Conservation (phyloP, 2,329 filamentous ascomycete species). For the Polytolypa hystricis region DNA sequence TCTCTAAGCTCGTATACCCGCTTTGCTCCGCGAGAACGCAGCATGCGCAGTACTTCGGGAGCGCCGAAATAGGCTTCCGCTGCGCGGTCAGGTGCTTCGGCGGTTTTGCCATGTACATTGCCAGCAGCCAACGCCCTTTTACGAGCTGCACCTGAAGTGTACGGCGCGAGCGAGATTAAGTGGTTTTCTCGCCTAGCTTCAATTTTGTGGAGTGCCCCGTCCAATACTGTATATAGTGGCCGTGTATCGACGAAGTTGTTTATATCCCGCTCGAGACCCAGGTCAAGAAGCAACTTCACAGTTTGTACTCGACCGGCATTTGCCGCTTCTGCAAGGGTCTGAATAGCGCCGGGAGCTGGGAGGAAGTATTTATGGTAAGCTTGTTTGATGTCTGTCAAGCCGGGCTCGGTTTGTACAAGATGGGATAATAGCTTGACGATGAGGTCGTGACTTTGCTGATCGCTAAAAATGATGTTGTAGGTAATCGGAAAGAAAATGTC, state of each 20-base stretch:
- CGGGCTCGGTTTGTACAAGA: conserved; percentile 6
- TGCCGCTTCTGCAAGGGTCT: conserved; percentile 12
- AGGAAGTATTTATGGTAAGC: conserved; percentile 14
- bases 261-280: conserved; percentile 12
- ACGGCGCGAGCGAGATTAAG: conserved; percentile 12
- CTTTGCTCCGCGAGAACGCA: conserved; percentile 14
- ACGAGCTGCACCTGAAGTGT: conserved; percentile 10
- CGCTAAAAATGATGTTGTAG: conserved; percentile 14
- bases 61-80: conserved; percentile 12
- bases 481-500: conserved; percentile 17
- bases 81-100: conserved; percentile 13
- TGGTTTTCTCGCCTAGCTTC: conserved; percentile 14
- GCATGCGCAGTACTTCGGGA: conserved; percentile 12
- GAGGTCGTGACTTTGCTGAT: conserved; percentile 15
- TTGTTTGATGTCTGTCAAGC: conserved; percentile 5
- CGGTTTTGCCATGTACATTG: conserved; percentile 11
- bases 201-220: conserved; percentile 13
- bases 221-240: conserved; percentile 12
- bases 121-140: conserved; percentile 11
- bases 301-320: conserved; percentile 12
- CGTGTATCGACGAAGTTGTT: conserved; percentile 10
- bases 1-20: conserved; percentile 12
- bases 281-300: conserved; percentile 12
- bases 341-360: conserved; percentile 6
- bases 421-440: conserved; percentile 13